Evolutionary conservation across 2,329 filamentous ascomycete genomes (phyloP).

Genomic region (Stagonosporopsis tanaceti): DNA sequence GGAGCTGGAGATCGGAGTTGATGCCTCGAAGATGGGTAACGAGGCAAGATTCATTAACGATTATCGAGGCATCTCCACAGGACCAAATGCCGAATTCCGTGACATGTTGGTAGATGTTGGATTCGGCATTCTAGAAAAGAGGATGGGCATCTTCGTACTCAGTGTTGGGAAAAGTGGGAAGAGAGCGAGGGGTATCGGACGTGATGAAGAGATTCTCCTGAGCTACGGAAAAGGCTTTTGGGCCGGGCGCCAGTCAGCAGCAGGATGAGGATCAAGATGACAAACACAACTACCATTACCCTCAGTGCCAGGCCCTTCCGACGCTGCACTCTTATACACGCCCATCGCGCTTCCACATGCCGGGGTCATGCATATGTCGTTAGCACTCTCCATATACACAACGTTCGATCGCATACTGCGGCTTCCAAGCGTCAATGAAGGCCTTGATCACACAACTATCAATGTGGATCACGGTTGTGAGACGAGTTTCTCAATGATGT

Average conservation of each 20-base stretch:
- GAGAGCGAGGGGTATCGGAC: constrained; percentile 55
- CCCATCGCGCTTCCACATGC: not conserved
- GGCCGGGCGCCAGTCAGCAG: constrained; percentile 45
- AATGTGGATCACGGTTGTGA: not conserved
- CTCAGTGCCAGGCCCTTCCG: too few species aligned
- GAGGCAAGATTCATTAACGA: constrained; percentile 63
- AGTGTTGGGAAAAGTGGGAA: constrained; percentile 57
- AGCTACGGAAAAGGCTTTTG: constrained; percentile 63
- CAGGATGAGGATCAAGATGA: constrained; percentile 8
- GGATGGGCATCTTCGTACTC: constrained; percentile 61
- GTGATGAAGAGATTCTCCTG: constrained; percentile 61
- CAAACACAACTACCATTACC: not conserved
- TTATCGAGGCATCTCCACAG: constrained; percentile 57
- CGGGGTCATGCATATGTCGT: not conserved
- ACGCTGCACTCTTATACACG: too few species aligned
- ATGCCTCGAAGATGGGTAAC: constrained; percentile 59
- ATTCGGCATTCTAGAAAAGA: constrained; percentile 53
- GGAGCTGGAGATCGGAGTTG: constrained; percentile 58
- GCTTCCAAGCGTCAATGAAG: not conserved
- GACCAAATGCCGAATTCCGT: constrained; percentile 55
- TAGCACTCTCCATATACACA: not conserved
- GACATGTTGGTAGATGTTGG: constrained; percentile 51
- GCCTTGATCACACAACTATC: not conserved
- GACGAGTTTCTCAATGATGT: not conserved
- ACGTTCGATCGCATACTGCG: not conserved